A percentile compares a stretch with the other conserved stretches of the same genome.
phyloP scores from a whole-genome alignment of 768 basidiomycete genomes.

The Tricholoma matsutake region DNA sequence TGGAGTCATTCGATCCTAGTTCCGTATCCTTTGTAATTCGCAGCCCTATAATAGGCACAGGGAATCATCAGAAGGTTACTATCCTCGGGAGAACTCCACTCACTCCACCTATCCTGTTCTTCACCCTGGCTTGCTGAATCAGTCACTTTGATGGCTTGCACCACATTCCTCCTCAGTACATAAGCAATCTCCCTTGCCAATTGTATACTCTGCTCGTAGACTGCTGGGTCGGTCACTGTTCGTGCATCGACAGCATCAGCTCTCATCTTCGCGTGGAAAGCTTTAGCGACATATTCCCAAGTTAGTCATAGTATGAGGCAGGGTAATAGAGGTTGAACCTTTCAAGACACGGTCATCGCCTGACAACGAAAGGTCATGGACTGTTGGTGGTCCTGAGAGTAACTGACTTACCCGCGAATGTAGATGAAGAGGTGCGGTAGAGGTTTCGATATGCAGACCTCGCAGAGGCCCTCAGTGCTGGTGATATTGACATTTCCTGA shows the following conservation, averaged over 20 bases:
- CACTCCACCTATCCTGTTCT: slow-evolving; percentile 52
- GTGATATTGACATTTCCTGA: slow-evolving; percentile 61
- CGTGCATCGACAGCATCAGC: slow-evolving; percentile 46
- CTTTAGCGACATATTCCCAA: slow-evolving; percentile 32
- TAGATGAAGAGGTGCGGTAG: slow-evolving; percentile 60
- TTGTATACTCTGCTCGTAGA: slow-evolving; percentile 52
- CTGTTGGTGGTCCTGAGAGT: not conserved
- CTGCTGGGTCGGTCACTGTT: slow-evolving; percentile 40
- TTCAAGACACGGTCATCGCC: slow-evolving; percentile 55
- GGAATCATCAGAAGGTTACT: not conserved
- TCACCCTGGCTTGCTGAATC: slow-evolving; percentile 26
- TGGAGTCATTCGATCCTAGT: slow-evolving; percentile 77
- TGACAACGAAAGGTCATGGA: slow-evolving; percentile 19
- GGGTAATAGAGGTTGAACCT: slow-evolving; percentile 35
- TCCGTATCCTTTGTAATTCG: slow-evolving; percentile 80
- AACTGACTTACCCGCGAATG: slow-evolving; percentile 54
- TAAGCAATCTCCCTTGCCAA: slow-evolving; percentile 70
- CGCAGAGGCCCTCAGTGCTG: slow-evolving; percentile 57
- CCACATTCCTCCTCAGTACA: slow-evolving; percentile 78
- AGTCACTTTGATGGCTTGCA: slow-evolving; percentile 63
- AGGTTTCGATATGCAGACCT: slow-evolving; percentile 74
- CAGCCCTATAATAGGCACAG: slow-evolving; percentile 45
- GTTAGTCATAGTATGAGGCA: slow-evolving; percentile 8
- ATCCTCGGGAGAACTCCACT: slow-evolving; percentile 15
- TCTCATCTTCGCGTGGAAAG: slow-evolving; percentile 72